Evolutionary conservation across 164 flowering plant species (phyloP), one percentile per base, ranked within the genome.

Genomic region (Umbilicus rupestris): DNA sequence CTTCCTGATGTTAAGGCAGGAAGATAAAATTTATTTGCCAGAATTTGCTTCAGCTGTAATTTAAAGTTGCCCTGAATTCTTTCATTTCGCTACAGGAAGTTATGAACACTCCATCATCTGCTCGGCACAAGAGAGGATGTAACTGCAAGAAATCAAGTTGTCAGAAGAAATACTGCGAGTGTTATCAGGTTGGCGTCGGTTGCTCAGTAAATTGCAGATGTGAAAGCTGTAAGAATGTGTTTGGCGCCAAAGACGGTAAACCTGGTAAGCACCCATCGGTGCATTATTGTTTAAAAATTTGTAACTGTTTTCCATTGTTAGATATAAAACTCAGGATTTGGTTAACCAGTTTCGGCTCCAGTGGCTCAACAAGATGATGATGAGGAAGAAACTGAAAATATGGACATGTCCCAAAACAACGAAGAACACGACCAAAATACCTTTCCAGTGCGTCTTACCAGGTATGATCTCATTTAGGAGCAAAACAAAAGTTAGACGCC

Each of bases 1-100:
- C 29, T 76, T 19, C 66, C 83, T 31, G 94, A 86, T 69, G 68
- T 59, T 67, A 84, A 80, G 89, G 93, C 84, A 29, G 69, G 86
- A 62, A 26, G 11, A 3, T 55, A 9, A 55, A 28, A 22, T 55
- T 55, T 22, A 58, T 20, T 52, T 20, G 0, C 15, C 24, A 7
- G 7, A 29, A n/a, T 33, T 39, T 39, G 1, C 20, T 35, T 9
- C 39, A 17, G 1, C 26, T 33, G 46, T 20, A 33, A 22, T 14
- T 39, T 20, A 37, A 10, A 55, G 9, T 22, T 63, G n/a, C n/a
- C 17, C 45, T 35, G 20, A 63, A 11, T n/a, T 39, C 16, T 63
- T 63, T 10, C 16, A 2, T 19, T 14, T 26, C 15, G 28, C 24
- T 72, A 44, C 69, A 78, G 84, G 75, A 78, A 24, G 58, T 66